Evolutionary conservation across 73 alveolate species (phyloP), one percentile per base, ranked within the genome.

Genomic region (Loxodes magnus): DNA sequence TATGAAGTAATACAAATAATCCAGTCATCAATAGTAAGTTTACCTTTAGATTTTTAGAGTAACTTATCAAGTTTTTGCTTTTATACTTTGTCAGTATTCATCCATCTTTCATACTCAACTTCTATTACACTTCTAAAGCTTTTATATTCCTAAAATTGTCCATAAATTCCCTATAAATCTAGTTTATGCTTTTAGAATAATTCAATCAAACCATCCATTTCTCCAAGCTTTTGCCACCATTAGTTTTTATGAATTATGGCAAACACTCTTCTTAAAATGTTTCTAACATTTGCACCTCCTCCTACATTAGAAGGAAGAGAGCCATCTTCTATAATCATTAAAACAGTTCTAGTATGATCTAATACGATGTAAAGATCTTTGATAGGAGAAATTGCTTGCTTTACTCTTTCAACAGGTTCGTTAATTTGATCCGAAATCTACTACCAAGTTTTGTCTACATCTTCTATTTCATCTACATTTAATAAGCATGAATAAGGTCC

Each of bases 221-320:
- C n/a, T 50, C 77, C 84, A 3, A 92, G 69, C 68, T 68, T 77
- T 14, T 84, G 88, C 87, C 93, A 89, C 99, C 97, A 92, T 19
- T 74, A 83, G 31, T 84, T 88, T 52, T 88, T 88, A 74, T 92
- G 85, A 10, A 92, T 57, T 37, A 92, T 61, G 2, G 97, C 87
- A 67, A 92, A 92, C n/a, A 82, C 92, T 77, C 99, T 79, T 71
- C 99, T 57, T 23, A 92, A 60, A 33, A 92, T 85, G 69, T 92
- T 88, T 77, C 99, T 84, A 19, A 88, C 94, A 71, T 92, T 92
- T 5, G 97, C 90, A 25, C 99, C 99, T n/a, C 99, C 99, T 27
- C 99, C 99, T 12, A 88, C 97, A 50, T 92, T 92, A 4, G 96
- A 79, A 3, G 99, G 99, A 19, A 92, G 79, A 37, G 88, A 61